These are phyloP conservation scores for Musa balbisiana DNA, from an alignment of 202 grass and related monocot genomes.

Conservation along the genomic window DNA sequence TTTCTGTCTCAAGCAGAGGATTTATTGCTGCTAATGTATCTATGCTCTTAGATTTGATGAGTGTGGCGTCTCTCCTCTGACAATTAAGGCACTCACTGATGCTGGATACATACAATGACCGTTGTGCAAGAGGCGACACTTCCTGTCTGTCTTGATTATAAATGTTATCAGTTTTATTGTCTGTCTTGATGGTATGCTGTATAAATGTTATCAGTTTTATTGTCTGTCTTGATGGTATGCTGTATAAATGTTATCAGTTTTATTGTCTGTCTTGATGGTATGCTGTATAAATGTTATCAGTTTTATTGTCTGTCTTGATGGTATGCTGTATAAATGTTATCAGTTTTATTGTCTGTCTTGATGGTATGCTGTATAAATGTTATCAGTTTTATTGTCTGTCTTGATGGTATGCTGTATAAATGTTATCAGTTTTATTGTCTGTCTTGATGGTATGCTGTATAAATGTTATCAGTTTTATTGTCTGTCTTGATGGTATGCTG, in stretches of 20 bases:
- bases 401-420: slow-evolving; percentile 37
- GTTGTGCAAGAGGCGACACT: slow-evolving; percentile 80
- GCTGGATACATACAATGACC: slow-evolving; percentile 79
- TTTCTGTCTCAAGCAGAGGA: background rate
- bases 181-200: slow-evolving; percentile 59
- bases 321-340: slow-evolving; percentile 24
- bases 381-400: too few species aligned
- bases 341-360: slow-evolving; percentile 37
- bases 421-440: slow-evolving; percentile 12
- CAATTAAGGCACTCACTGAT: slow-evolving; percentile 70
- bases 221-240: too few species aligned
- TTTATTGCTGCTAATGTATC: background rate
- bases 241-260: background rate
- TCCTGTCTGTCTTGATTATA: slow-evolving; percentile 56
- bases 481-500: slow-evolving; percentile 58
- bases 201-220: too few species aligned
- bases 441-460: slow-evolving; percentile 53
- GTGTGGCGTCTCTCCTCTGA: slow-evolving; percentile 70
- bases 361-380: slow-evolving; percentile 32
- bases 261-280: slow-evolving; percentile 64
- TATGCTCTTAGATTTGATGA: slow-evolving; percentile 68
- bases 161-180: slow-evolving; percentile 1
- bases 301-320: too few species aligned
- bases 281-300: background rate
- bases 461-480: too few species aligned